phyloP scores from a whole-genome alignment of 306 rosid species.

The Bauhinia variegata region DNA sequence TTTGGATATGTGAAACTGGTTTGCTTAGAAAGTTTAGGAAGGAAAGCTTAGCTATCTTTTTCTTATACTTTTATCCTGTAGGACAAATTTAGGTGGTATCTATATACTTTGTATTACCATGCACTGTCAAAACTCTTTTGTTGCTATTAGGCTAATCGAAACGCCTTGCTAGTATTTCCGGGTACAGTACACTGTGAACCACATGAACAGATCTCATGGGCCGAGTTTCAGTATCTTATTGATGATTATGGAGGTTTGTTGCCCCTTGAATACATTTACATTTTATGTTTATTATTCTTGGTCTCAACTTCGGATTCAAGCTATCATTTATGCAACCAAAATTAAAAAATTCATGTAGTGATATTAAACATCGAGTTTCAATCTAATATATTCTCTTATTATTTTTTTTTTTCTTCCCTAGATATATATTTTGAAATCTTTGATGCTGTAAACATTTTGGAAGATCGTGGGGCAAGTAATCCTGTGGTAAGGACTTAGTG shows the following conservation, averaged over 20 bases:
- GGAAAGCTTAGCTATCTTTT: conserved; percentile 24
- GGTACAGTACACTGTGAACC: conserved; percentile 90
- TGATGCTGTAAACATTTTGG: conserved; percentile 81
- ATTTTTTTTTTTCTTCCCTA: conserved; percentile 42
- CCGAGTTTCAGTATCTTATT: conserved; percentile 64
- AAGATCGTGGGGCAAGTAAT: conserved; percentile 67
- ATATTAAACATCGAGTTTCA: conserved; percentile 13
- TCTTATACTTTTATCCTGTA: conserved; percentile 28
- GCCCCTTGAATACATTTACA: conserved; percentile 19
- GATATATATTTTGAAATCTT: conserved; percentile 74
- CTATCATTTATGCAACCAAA: conserved; percentile 25
- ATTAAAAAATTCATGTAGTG: conserved; percentile 7
- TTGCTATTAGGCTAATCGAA: conserved; percentile 69
- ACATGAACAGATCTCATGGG: conserved; percentile 83
- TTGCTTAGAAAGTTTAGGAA: conserved; percentile 23
- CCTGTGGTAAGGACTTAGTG: conserved; percentile 78
- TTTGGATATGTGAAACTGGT: conserved; percentile 1
- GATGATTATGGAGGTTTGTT: conserved; percentile 80
- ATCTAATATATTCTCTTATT: conserved; percentile 10
- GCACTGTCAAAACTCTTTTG: conserved; percentile 35
- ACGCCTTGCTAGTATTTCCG: conserved; percentile 83
- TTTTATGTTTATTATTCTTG: conserved; percentile 4
- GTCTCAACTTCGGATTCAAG: conserved; percentile 18
- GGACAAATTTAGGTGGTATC: conserved; percentile 37
- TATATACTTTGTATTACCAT: conserved; percentile 33